These are phyloP conservation scores for Fennellomyces sp. DNA, from an alignment of 371 early-diverging fungal species.

Conservation along the genomic window DNA sequence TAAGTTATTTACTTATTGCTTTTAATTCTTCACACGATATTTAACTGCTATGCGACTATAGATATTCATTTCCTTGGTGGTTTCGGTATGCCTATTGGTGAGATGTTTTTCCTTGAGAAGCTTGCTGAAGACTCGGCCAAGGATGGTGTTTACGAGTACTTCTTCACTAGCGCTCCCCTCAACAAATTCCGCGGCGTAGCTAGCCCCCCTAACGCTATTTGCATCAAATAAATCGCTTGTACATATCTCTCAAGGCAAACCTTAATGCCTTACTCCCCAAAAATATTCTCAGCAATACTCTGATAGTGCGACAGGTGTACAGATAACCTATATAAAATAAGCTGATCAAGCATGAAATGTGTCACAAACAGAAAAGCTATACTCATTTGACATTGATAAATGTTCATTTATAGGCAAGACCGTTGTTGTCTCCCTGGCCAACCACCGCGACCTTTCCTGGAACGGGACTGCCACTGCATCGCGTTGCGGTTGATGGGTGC, in stretches of 20 bases:
- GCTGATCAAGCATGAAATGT: background rate
- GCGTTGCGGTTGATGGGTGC: no score
- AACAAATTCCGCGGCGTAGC: conserved; percentile 47
- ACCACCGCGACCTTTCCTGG: no score
- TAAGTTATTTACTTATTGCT: conserved; percentile 23
- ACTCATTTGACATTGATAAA: no score
- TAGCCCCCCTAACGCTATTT: conserved; percentile 45
- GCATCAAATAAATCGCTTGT: conserved; percentile 48
- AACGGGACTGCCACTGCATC: no score
- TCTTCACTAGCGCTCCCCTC: conserved; percentile 48
- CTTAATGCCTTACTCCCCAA: no score
- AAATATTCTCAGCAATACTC: no score
- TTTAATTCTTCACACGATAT: background rate
- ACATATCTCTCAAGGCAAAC: no score
- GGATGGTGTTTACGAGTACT: conserved; percentile 37
- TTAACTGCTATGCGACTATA: conserved; percentile 17
- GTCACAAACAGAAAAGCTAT: background rate
- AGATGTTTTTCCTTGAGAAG: conserved; percentile 39
- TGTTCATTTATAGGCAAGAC: no score
- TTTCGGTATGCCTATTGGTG: conserved; percentile 49
- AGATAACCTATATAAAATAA: no score
- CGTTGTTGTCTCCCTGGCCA: no score
- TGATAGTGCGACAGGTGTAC: no score
- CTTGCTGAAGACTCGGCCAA: conserved; percentile 43
- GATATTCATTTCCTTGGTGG: conserved; percentile 39